Conservation (phyloP, 208 protist genomes). For the Trypanosoma mega region DNA sequence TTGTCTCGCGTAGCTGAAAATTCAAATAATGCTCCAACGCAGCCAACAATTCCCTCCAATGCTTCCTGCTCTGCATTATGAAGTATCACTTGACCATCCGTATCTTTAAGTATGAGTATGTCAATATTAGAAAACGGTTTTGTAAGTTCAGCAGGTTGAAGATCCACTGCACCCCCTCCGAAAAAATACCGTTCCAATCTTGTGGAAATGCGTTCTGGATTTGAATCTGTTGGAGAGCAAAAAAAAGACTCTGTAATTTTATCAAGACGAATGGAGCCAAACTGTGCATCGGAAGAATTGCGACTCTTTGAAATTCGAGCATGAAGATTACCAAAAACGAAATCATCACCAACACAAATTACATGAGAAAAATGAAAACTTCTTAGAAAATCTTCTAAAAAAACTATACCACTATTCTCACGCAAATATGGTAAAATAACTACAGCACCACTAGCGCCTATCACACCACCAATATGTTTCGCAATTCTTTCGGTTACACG, state of each 20-base stretch:
- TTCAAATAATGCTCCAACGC: constrained; percentile 69
- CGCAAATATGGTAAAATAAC: constrained; percentile 67
- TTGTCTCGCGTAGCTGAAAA: constrained; percentile 29
- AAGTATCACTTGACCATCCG: constrained; percentile 48
- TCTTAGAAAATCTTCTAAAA: constrained; percentile 60
- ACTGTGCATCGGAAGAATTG: constrained; percentile 10
- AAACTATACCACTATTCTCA: constrained; percentile 57
- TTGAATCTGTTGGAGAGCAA: constrained; percentile 25
- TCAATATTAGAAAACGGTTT: constrained; percentile 64
- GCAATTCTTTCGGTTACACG: constrained; percentile 43
- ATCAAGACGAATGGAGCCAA: constrained; percentile 43
- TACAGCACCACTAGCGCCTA: constrained; percentile 70
- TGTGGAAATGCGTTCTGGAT: constrained; percentile 31
- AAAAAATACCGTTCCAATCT: constrained; percentile 71
- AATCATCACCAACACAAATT: constrained; percentile 74
- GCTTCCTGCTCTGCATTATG: constrained; percentile 48
- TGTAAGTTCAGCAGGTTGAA: constrained; percentile 65
- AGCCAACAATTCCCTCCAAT: constrained; percentile 70
- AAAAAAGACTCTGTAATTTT: constrained; percentile 56
- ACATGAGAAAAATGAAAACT: constrained; percentile 65
- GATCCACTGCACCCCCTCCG: constrained; percentile 49
- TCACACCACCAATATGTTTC: constrained; percentile 47
- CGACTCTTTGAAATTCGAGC: constrained; percentile 24
- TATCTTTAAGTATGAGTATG: constrained; percentile 67
- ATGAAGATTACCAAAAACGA: constrained; percentile 64